These are phyloP conservation scores for Colletotrichum brevisporum DNA, from an alignment of 2,329 filamentous ascomycete species.

Conservation along the genomic window DNA sequence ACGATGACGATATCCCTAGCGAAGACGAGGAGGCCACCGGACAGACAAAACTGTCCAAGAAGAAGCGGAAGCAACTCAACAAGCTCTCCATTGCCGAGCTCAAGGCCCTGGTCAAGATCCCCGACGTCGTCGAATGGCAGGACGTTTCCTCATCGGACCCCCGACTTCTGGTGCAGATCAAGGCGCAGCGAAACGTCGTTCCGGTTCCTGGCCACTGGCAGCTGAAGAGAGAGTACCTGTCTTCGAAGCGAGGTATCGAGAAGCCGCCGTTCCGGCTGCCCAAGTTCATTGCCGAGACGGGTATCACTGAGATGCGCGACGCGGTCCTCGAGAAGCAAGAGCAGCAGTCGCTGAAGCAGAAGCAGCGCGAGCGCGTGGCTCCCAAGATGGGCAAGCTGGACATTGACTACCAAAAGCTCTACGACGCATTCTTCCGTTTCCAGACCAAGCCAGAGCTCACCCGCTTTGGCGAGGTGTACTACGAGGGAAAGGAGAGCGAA, in stretches of 20 bases:
- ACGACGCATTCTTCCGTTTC: slow-evolving; percentile 98
- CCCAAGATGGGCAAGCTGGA: slow-evolving; percentile 98
- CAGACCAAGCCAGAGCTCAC: slow-evolving; percentile 97
- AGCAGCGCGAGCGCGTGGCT: slow-evolving; percentile 92
- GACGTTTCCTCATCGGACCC: slow-evolving; percentile 94
- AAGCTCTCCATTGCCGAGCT: slow-evolving; percentile 96
- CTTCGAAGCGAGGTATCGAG: slow-evolving; percentile 96
- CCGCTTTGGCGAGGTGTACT: slow-evolving; percentile 98
- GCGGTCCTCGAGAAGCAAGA: slow-evolving; percentile 96
- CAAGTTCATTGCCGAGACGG: slow-evolving; percentile 97
- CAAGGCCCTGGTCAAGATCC: slow-evolving; percentile 90
- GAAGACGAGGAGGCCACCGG: slow-evolving; percentile 80
- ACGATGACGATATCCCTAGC: slow-evolving; percentile 88
- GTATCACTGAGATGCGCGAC: slow-evolving; percentile 98
- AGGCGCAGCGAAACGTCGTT: slow-evolving; percentile 94
- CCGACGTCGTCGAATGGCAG: slow-evolving; percentile 97
- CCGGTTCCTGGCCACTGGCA: slow-evolving; percentile 96
- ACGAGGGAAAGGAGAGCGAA: slow-evolving; percentile 98
- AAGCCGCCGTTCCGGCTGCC: slow-evolving; percentile 94
- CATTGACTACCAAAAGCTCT: slow-evolving; percentile 98
- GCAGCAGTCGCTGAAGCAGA: slow-evolving; percentile 91
- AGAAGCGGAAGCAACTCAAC: slow-evolving; percentile 91
- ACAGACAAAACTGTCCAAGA: slow-evolving; percentile 86
- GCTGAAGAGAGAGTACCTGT: slow-evolving; percentile 95
- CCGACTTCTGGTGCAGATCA: slow-evolving; percentile 91